Conservation (phyloP, 768 basidiomycete genomes). For the Termitomyces sp. region DNA sequence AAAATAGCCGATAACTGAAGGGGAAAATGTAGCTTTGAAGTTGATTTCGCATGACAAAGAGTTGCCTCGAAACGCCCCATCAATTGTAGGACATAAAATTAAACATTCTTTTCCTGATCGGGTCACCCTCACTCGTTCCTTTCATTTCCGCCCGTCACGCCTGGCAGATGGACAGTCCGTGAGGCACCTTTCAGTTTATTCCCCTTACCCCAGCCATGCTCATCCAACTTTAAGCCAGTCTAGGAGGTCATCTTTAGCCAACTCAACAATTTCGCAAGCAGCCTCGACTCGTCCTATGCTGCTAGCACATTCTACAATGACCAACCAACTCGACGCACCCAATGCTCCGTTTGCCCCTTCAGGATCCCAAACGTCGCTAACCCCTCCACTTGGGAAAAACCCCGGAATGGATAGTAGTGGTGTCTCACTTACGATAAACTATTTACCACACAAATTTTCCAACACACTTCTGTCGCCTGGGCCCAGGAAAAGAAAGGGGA, state of each 20-base stretch:
- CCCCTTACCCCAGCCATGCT: background rate
- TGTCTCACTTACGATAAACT: constrained; percentile 53
- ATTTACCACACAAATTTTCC: constrained; percentile 71
- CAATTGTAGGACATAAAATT: no score
- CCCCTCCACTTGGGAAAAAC: constrained; percentile 7
- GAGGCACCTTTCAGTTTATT: constrained; percentile 7
- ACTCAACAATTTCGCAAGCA: constrained; percentile 17
- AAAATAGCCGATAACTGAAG: background rate
- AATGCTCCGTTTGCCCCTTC: constrained; percentile 14
- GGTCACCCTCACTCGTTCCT: background rate
- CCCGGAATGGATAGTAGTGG: constrained; percentile 10
- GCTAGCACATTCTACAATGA: constrained; percentile 7
- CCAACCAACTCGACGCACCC: constrained; percentile 14
- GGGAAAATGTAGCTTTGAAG: background rate
- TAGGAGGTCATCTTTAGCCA: constrained; percentile 16
- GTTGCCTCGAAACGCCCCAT: no score
- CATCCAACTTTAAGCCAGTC: constrained; percentile 10
- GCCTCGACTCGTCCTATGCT: constrained; percentile 17
- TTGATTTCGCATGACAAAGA: background rate
- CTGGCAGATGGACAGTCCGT: constrained; percentile 15
- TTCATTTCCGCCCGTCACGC: constrained; percentile 1
- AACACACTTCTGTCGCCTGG: constrained; percentile 34
- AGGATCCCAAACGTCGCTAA: constrained; percentile 5
- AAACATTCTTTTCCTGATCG: no score
- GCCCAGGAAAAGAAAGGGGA: constrained; percentile 30